Conservation (phyloP, 805 yeast genomes). For the Priceomyces medius region DNA sequence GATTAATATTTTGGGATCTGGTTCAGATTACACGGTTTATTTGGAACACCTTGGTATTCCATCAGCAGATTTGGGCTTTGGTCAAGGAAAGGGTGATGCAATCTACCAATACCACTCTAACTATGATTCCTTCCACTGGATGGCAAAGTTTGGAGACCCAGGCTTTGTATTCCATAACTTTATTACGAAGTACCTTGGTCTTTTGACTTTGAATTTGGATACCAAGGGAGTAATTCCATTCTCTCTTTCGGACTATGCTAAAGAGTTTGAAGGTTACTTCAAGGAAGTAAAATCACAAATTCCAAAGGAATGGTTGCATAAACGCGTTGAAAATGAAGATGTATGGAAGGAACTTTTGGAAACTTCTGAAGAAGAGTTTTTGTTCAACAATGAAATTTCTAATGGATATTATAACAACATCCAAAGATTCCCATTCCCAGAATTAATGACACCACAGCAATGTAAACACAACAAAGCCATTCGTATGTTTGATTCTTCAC, state of each 20-base stretch:
- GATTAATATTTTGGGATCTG: constrained; percentile 46
- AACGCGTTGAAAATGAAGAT: constrained; percentile 15
- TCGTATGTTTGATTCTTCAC: constrained; percentile 7
- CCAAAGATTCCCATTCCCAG: constrained; percentile 18
- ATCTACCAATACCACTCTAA: constrained; percentile 58
- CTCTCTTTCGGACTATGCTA: constrained; percentile 47
- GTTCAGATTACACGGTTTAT: constrained; percentile 57
- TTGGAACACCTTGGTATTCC: constrained; percentile 71
- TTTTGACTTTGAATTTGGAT: constrained; percentile 50
- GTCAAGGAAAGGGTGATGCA: constrained; percentile 39
- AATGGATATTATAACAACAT: constrained; percentile 18
- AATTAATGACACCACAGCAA: constrained; percentile 11
- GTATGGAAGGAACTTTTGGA: constrained; percentile 16
- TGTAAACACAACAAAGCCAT: constrained; percentile 7
- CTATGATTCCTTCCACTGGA: constrained; percentile 59
- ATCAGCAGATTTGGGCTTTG: constrained; percentile 49
- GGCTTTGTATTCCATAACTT: constrained; percentile 53
- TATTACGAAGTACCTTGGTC: constrained; percentile 59
- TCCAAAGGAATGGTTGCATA: constrained; percentile 35
- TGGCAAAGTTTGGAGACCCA: constrained; percentile 51
- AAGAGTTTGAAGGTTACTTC: constrained; percentile 39
- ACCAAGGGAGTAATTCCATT: constrained; percentile 59
- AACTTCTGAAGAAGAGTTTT: constrained; percentile 13
- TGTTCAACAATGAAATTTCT: constrained; percentile 15
- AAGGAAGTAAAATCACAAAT: constrained; percentile 22